Evolutionary conservation across 768 basidiomycete genomes (phyloP).

Genomic region (Mrakia hoshinonis): DNA sequence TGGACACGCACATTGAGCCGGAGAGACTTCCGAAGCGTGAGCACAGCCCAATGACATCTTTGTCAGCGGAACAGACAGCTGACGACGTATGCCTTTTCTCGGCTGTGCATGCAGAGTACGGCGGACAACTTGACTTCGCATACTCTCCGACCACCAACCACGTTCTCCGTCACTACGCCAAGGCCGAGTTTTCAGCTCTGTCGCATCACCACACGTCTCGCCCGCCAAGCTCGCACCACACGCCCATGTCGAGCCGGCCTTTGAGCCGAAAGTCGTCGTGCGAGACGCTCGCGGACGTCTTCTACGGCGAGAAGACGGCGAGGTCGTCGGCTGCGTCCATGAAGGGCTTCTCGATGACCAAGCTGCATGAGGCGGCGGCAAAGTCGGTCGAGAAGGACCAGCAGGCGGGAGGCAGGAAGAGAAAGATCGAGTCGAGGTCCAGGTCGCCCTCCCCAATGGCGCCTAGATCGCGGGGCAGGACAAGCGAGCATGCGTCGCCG

Average conservation of each 20-base stretch:
- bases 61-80: background rate
- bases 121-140: constrained; percentile 6
- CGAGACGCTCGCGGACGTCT: constrained; percentile 20
- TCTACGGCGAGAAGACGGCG: constrained; percentile 25
- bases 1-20: constrained; percentile 35
- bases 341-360: background rate
- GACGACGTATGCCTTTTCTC: constrained; percentile 5
- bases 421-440: constrained; percentile 16
- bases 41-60: background rate
- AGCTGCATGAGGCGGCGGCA: constrained; percentile 1
- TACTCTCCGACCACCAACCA: constrained; percentile 23
- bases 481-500: background rate
- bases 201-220: constrained; percentile 34
- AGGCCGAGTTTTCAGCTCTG: constrained; percentile 35
- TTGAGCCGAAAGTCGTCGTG: constrained; percentile 27
- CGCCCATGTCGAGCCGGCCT: constrained; percentile 29
- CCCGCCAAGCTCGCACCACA: constrained; percentile 24
- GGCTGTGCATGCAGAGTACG: constrained; percentile 15
- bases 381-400: background rate
- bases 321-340: background rate
- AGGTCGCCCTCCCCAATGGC: background rate
- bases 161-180: constrained; percentile 27
- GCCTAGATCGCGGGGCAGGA: background rate
- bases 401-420: background rate
- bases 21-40: constrained; percentile 34